Percentiles rank a stretch among this genome's conserved stretches.
phyloP scores from a whole-genome alignment of 1,284 basidiomycete genomes.

The Bondarzewia mesenterica region DNA sequence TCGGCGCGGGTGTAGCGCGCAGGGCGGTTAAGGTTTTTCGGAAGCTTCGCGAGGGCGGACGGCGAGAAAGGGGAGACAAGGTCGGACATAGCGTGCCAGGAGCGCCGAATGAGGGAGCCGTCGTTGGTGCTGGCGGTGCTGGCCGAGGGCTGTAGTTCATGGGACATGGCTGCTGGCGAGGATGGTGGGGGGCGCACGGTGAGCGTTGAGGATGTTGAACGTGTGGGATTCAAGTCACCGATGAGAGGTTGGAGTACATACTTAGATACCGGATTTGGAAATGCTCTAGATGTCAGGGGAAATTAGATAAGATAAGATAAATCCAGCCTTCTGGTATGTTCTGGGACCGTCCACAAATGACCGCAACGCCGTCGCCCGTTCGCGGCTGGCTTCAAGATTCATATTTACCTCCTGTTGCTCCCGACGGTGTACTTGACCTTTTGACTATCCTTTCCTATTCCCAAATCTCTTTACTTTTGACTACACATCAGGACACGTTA shows the following conservation, averaged over 20 bases:
- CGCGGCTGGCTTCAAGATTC: neutral
- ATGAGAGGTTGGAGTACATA: neutral
- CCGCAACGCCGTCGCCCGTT: neutral
- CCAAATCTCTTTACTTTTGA: neutral
- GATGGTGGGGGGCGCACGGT: neutral
- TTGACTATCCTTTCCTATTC: neutral
- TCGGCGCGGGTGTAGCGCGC: constrained; percentile 61
- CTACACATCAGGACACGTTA: neutral
- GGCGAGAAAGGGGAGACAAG: constrained; percentile 64
- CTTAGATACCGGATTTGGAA: neutral
- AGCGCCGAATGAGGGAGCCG: constrained; percentile 28
- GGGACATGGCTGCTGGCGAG: neutral
- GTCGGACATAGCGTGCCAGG: constrained; percentile 53
- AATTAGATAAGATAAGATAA: constrained; percentile 7
- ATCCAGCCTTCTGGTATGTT: constrained; percentile 9
- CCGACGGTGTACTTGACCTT: neutral
- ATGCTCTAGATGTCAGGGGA: constrained; percentile 1
- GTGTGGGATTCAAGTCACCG: neutral
- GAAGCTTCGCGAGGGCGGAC: constrained; percentile 58
- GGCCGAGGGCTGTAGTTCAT: neutral
- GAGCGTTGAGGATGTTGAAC: neutral
- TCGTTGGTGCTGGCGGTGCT: constrained; percentile 1
- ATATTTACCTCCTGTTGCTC: neutral
- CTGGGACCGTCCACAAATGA: neutral
- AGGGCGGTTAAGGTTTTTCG: constrained; percentile 38